Base-by-base conservation (phyloP, 163 green algal species). In the Prototheca wickerhamii region DNA sequence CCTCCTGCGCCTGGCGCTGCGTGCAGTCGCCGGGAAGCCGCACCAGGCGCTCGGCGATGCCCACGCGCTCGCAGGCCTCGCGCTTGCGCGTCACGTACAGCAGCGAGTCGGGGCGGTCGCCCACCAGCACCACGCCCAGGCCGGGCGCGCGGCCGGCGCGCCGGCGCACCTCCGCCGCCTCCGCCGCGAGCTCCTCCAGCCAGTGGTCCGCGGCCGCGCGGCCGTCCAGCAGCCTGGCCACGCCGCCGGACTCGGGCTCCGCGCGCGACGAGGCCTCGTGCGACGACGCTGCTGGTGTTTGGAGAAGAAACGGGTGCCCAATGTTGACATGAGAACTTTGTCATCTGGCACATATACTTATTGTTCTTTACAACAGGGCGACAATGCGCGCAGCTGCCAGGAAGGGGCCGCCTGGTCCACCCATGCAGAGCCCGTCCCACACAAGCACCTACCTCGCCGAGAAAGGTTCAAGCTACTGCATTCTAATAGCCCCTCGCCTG, bases 51-150 rank as follows among this genome's bases (percentile, higher is more conserved):
- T 42, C 29, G n/a, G 44, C 50, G 10, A 68, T 59, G 60, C 60
- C 59, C 43, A 64, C 67, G 69, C 83, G 73, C 23, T 73, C 57
- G 63, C 80, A 90, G 0, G 79, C 83, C 72, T 95, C 85, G 49
- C 80, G 60, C 73, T 95, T 95, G 18, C 79, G 75, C 2, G 65
- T 54, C 0, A 94, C 87, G 53, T 95, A 95, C 18, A 93, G 70
- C 52, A 74, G 31, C 49, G 77, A 87, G 76, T 93, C 87, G 5
- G 81, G 78, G 4, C 87, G 70, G 21, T 76, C 69, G 37, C 87
- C 87, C 23, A 91, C 87, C 3, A 93, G 61, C 23, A 95, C 70
- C 4, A 95, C 87, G 21, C 73, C 81, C 49, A 95, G 77, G 4
- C 77, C 76, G 12, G 87, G 87, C 2, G 73, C 67, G 6, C 85